These are phyloP conservation scores for Lodderomyces elongisporus DNA, from an alignment of 1,139 yeast species.

Conservation along the genomic window DNA sequence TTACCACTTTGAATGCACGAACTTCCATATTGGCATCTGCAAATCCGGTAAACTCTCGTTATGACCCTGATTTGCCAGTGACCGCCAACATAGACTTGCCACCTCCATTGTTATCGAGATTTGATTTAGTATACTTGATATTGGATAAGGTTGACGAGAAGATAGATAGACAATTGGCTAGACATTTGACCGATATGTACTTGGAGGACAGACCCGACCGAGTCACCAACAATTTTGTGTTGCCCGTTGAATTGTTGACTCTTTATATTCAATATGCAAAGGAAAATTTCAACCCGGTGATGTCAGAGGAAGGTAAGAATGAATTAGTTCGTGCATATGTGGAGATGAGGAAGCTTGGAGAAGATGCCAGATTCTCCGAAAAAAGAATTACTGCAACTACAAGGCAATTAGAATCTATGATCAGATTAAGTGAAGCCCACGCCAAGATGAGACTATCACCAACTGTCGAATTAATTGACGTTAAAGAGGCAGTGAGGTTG, in stretches of 20 bases:
- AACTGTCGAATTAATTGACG: constrained; percentile 72
- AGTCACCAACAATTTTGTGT: constrained; percentile 58
- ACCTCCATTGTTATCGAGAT: constrained; percentile 90
- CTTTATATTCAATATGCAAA: constrained; percentile 89
- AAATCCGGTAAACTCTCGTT: constrained; percentile 94
- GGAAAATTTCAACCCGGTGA: constrained; percentile 69
- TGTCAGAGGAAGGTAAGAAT: constrained; percentile 74
- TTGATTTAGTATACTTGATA: constrained; percentile 87
- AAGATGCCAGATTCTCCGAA: constrained; percentile 80
- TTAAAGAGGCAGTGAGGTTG: constrained; percentile 88
- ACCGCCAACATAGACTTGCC: constrained; percentile 94
- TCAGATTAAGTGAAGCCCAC: constrained; percentile 91
- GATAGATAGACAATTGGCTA: constrained; percentile 80
- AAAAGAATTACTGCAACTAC: constrained; percentile 97
- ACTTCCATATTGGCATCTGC: constrained; percentile 96
- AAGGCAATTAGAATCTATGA: constrained; percentile 93
- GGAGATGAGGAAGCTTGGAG: constrained; percentile 91
- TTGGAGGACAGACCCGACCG: constrained; percentile 80
- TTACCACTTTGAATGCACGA: constrained; percentile 92
- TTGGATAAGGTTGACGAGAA: constrained; percentile 88
- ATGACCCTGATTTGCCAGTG: constrained; percentile 89
- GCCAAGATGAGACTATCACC: constrained; percentile 88
- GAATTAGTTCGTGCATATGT: constrained; percentile 90
- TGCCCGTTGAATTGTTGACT: constrained; percentile 85
- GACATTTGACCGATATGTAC: constrained; percentile 88